phyloP scores from a whole-genome alignment of 257 asterid species.

The Craterostigma plantagineum region DNA sequence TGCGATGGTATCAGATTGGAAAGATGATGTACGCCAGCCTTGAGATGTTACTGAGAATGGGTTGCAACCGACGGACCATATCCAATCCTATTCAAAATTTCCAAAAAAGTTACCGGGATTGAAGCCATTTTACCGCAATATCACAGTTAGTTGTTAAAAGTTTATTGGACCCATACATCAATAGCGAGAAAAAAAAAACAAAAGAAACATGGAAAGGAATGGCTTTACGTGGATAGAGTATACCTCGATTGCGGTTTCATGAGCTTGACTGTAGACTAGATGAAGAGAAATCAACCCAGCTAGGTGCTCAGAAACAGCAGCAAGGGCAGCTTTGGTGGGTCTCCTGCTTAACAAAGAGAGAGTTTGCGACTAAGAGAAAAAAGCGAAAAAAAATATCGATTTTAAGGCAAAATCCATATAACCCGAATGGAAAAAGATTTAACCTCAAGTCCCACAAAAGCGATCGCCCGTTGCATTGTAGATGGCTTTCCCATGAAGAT shows the following conservation, averaged over 20 bases:
- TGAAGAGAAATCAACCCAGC: slow-evolving; percentile 97
- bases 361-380: neutral
- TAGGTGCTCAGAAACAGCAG: slow-evolving; percentile 87
- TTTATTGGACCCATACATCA: too few relatives aligned
- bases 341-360: slow-evolving; percentile 34
- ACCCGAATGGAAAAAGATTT: slow-evolving; percentile 7
- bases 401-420: slow-evolving; percentile 7
- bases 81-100: slow-evolving; percentile 61
- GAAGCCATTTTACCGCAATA: slow-evolving; percentile 1
- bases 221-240: too few relatives aligned
- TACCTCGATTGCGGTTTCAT: slow-evolving; percentile 90
- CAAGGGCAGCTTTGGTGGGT: slow-evolving; percentile 87
- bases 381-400: neutral
- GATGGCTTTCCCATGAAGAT: slow-evolving; percentile 93
- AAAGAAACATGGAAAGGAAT: too few relatives aligned
- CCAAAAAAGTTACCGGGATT: slow-evolving; percentile 5
- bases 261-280: slow-evolving; percentile 94
- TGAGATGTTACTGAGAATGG: slow-evolving; percentile 72
- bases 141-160: neutral
- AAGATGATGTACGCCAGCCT: slow-evolving; percentile 70
- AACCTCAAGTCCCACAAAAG: slow-evolving; percentile 90
- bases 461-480: slow-evolving; percentile 81
- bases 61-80: slow-evolving; percentile 94
- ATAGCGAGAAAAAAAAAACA: too few relatives aligned
- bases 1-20: slow-evolving; percentile 75